Percentiles rank a stretch among this genome's conserved stretches.
These are phyloP conservation scores for Dimocarpus longan DNA, from an alignment of 345 rosid genomes.

Conservation along the genomic window DNA sequence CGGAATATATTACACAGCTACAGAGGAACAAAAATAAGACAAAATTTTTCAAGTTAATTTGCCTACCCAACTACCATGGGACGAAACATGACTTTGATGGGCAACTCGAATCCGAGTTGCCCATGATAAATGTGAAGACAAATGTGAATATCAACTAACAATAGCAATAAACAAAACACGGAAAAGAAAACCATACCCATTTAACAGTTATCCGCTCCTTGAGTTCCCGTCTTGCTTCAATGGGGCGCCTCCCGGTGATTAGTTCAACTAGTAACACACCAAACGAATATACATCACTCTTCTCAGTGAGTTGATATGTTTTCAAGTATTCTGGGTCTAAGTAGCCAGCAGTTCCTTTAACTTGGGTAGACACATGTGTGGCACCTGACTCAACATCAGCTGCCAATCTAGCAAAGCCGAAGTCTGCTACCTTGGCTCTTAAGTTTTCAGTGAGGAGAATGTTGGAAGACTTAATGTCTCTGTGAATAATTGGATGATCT, in stretches of 20 bases:
- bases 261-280: slow-evolving; percentile 84
- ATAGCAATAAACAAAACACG: neutral
- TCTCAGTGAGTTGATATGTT: slow-evolving; percentile 89
- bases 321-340: slow-evolving; percentile 87
- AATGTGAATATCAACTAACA: neutral
- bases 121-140: neutral
- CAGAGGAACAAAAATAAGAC: neutral
- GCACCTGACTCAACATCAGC: slow-evolving; percentile 80
- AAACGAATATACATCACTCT: slow-evolving; percentile 93
- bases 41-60: neutral
- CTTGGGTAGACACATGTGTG: slow-evolving; percentile 95
- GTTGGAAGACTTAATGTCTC: slow-evolving; percentile 95
- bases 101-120: neutral
- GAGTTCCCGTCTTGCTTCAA: slow-evolving; percentile 69
- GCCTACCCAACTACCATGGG: neutral
- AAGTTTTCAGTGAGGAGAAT: slow-evolving; percentile 83
- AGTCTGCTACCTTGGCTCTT: slow-evolving; percentile 92
- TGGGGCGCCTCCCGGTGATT: slow-evolving; percentile 83
- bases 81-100: neutral
- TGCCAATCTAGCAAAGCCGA: slow-evolving; percentile 86
- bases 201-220: slow-evolving; percentile 75
- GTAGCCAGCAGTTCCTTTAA: slow-evolving; percentile 97
- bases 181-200: slow-evolving; percentile 60
- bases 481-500: slow-evolving; percentile 96
- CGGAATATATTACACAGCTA: neutral